Evolutionary conservation across 1,284 basidiomycete species (phyloP).

Genomic region (Papiliotrema fonsecae): DNA sequence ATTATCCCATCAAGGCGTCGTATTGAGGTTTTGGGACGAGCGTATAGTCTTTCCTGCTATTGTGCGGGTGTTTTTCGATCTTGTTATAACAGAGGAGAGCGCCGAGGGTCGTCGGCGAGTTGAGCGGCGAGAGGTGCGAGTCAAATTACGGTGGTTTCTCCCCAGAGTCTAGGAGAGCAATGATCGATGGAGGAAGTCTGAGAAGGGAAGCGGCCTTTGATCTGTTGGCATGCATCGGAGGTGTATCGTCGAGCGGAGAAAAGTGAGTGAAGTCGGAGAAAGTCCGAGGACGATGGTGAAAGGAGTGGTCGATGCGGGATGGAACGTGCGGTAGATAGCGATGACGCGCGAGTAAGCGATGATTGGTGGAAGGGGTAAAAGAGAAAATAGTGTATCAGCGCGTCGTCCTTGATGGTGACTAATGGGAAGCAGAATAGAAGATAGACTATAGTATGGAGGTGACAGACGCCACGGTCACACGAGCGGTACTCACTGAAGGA

Average conservation of each 20-base stretch:
- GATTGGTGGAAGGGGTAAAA: not conserved
- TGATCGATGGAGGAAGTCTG: constrained; percentile 41
- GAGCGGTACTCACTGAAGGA: constrained; percentile 25
- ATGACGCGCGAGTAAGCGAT: not conserved
- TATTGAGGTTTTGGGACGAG: not conserved
- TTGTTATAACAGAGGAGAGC: constrained; percentile 2
- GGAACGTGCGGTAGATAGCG: constrained; percentile 1
- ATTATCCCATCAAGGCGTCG: constrained; percentile 24
- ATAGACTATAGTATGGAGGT: too few relatives aligned
- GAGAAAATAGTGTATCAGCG: not conserved
- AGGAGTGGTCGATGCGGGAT: not conserved
- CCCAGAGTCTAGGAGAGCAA: constrained; percentile 40
- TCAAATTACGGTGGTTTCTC: constrained; percentile 46
- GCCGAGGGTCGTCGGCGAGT: constrained; percentile 2
- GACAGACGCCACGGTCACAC: not conserved
- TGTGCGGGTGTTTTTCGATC: not conserved
- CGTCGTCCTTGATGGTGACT: not conserved
- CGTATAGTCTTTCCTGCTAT: not conserved
- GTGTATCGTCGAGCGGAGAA: not conserved
- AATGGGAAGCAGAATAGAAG: not conserved
- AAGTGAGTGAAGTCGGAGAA: not conserved
- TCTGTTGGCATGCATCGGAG: constrained; percentile 16
- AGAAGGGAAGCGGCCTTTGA: constrained; percentile 36
- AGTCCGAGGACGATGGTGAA: too few relatives aligned
- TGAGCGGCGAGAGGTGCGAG: constrained; percentile 10